Evolutionary conservation across 257 asterid genomes (phyloP), one percentile per base, ranked within the genome.

Genomic region (Jacaranda mimosifolia): DNA sequence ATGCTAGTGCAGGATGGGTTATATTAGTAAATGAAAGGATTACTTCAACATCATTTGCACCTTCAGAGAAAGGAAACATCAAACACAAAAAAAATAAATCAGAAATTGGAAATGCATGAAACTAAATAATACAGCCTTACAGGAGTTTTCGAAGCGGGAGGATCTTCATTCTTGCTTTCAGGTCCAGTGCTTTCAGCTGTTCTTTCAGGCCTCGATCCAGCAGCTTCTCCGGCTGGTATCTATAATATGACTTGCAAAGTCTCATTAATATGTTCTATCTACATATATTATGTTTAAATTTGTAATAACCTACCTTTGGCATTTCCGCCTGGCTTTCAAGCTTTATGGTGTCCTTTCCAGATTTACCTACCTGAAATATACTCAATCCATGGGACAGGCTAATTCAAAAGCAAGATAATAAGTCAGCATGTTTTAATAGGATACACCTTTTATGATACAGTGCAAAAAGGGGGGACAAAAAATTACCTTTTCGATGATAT

Each of bases 331-430:
- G 79, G 48, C 89, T 85, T 79, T 89, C 97, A 38, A 89, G 88
- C 86, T 92, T 85, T 57, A 82, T 11, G 49, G 87, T 43, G 55
- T 84, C 91, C 82, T 83, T 84, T 38, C 85, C 90, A 65, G 21
- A 80, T 85, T 91, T 89, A 75, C 89, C 85, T 84, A 87, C 89
- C 83, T 88, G 92, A 82, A 92, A 92, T 83, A 91, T 77, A 63
- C 84, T 70, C 79, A 89, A 84, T 70, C 97, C 98, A 72, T 81
- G 94, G 70, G 97, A 89, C 85, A 92, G 84, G 83, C 97, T 92
- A 77, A 66, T 70, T 26, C 82, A 82, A 73, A 46, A 68, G 6
- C 57, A 77, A 57, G 48, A 49, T 3, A 80, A 55, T 13, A 72
- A 73, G 87, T 90, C 77, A 85, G 83, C 42, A 73, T 32, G 55